Conservation (phyloP, 2,329 filamentous ascomycete species). For the Trichoderma afroharzianum region DNA sequence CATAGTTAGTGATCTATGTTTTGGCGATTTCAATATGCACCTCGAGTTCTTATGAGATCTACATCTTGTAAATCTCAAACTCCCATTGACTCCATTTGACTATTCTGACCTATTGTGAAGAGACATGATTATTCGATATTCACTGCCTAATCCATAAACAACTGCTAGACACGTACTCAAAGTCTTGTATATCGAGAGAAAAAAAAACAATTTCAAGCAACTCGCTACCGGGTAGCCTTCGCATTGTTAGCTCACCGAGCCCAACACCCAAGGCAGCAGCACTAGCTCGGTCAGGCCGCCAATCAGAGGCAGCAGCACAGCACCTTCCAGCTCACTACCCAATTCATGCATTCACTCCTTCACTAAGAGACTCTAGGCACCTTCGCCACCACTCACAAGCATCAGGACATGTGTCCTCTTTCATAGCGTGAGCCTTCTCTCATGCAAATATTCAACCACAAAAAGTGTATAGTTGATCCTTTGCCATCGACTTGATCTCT, state of each 20-base stretch:
- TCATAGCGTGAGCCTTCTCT: background rate
- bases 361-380: slow-evolving; percentile 1
- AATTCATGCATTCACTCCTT: background rate
- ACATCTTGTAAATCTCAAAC: too few relatives aligned
- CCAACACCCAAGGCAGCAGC: background rate
- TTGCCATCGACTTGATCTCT: too few relatives aligned
- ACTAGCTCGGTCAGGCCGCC: background rate
- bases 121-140: background rate
- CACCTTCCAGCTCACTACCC: background rate
- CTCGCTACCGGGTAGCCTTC: background rate
- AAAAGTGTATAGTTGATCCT: background rate
- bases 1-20: too few relatives aligned
- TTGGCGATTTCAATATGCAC: too few relatives aligned
- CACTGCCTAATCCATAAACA: background rate
- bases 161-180: background rate
- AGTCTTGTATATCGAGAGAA: background rate
- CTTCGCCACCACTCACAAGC: slow-evolving; percentile 8
- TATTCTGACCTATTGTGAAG: background rate
- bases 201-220: background rate
- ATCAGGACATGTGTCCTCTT: slow-evolving; percentile 27
- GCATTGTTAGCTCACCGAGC: background rate
- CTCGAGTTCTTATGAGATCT: too few relatives aligned
- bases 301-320: background rate
- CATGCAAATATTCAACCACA: background rate
- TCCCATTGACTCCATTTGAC: background rate